These are phyloP conservation scores for Pestalotiopsis sp. DNA, from an alignment of 2,329 filamentous ascomycete genomes.

Conservation along the genomic window DNA sequence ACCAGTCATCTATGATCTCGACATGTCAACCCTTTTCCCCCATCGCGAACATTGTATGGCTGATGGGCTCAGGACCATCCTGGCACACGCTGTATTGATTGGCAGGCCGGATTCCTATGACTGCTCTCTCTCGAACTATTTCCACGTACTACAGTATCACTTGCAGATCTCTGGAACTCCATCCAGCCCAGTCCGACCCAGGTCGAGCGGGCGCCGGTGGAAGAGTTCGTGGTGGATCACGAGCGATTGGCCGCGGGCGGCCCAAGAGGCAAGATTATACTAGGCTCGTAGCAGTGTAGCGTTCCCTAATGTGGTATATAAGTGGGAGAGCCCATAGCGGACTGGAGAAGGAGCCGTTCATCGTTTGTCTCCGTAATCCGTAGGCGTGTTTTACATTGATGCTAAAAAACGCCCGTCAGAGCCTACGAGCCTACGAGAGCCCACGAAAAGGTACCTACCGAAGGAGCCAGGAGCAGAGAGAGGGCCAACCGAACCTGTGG, in stretches of 20 bases:
- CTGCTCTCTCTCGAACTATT: not conserved
- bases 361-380: constrained; percentile 22
- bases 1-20: not conserved
- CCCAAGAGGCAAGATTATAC: not conserved
- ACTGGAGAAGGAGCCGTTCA: constrained; percentile 10
- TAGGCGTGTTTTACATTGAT: constrained; percentile 40
- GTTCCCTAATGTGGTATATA: too few species aligned
- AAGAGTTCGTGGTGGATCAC: not conserved
- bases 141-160: not conserved
- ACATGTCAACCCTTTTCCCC: not conserved
- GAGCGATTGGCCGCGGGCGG: not conserved
- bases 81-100: not conserved
- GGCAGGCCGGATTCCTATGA: not conserved
- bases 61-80: not conserved
- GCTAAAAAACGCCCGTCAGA: constrained; percentile 23
- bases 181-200: not conserved
- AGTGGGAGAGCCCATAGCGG: not conserved
- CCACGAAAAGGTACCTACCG: not conserved
- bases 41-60: not conserved
- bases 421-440: not conserved
- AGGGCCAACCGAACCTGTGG: not conserved
- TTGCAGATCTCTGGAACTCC: not conserved
- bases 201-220: not conserved
- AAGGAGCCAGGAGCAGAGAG: not conserved
- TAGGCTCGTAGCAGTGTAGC: not conserved